phyloP scores from a whole-genome alignment of 768 basidiomycete genomes.

The Pleurotus cornucopiae region DNA sequence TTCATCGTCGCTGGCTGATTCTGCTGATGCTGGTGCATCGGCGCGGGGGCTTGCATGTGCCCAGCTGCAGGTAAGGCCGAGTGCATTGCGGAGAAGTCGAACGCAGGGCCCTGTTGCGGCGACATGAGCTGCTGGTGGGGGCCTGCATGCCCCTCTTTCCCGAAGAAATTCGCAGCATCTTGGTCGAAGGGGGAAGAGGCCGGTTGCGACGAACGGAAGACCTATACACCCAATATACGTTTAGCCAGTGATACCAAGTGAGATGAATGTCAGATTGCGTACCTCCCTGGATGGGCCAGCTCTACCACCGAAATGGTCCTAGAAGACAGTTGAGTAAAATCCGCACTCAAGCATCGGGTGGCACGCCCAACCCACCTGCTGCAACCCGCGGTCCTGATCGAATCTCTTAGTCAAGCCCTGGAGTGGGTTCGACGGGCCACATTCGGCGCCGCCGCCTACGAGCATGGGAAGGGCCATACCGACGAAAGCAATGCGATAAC shows the following conservation, averaged over 20 bases:
- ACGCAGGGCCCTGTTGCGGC: conserved; percentile 34
- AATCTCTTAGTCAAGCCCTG: conserved; percentile 77
- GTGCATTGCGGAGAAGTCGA: conserved; percentile 58
- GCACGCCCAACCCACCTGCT: conserved; percentile 48
- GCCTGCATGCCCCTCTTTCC: conserved; percentile 19
- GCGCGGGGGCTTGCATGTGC: conserved; percentile 10
- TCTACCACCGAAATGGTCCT: conserved; percentile 71
- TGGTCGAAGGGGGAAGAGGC: conserved; percentile 40
- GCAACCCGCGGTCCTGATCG: conserved; percentile 72
- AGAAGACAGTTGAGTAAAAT: conserved; percentile 6
- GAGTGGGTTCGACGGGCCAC: conserved; percentile 82
- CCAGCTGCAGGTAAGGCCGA: conserved; percentile 36
- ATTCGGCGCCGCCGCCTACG: conserved; percentile 63
- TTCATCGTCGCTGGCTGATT: conserved; percentile 20
- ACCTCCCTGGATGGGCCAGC: conserved; percentile 66
- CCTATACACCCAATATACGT: neutral
- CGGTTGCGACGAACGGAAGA: conserved; percentile 34
- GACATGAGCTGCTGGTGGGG: conserved; percentile 18
- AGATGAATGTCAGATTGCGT: conserved; percentile 13
- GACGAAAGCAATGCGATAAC: neutral
- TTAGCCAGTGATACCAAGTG: neutral
- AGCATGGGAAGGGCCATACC: conserved; percentile 81
- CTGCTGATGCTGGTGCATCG: conserved; percentile 14
- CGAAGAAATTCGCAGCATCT: conserved; percentile 73
- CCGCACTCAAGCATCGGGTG: conserved; percentile 11